phyloP scores from a whole-genome alignment of 257 asterid species.

The Coffea eugenioides region DNA sequence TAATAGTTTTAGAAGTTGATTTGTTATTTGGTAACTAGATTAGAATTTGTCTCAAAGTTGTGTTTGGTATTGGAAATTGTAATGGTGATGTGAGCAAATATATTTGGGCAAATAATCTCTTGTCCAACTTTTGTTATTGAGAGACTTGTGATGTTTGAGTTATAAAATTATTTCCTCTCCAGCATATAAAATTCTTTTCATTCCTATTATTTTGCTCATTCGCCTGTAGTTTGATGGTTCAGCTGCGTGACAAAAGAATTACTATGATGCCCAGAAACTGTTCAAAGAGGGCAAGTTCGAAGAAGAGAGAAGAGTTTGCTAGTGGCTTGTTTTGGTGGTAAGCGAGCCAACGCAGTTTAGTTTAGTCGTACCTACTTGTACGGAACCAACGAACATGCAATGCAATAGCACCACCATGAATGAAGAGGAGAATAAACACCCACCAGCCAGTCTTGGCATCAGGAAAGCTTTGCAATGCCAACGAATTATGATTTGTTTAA shows the following conservation, averaged over 20 bases:
- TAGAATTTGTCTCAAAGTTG: too few species aligned
- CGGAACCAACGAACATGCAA: not conserved
- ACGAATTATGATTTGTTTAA: constrained; percentile 1
- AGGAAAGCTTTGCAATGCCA: constrained; percentile 15
- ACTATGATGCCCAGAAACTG: not conserved
- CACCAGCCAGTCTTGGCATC: constrained; percentile 30
- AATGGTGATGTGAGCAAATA: too few species aligned
- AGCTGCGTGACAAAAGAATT: not conserved
- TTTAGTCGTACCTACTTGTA: not conserved
- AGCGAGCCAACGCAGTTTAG: not conserved
- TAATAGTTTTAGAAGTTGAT: too few species aligned
- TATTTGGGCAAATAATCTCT: too few species aligned
- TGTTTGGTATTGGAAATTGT: too few species aligned
- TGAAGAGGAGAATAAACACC: constrained; percentile 6
- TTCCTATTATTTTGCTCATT: not conserved
- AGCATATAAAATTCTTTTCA: not conserved
- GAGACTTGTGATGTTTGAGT: too few species aligned
- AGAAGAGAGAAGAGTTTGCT: not conserved
- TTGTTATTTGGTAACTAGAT: too few species aligned
- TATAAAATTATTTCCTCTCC: too few species aligned
- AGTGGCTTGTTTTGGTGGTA: not conserved
- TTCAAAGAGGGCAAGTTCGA: not conserved
- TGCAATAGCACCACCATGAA: not conserved
- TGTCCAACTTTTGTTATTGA: too few species aligned
- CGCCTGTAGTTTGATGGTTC: not conserved